Evolutionary conservation across 306 rosid species (phyloP), one percentile per base, ranked within the genome.

Genomic region (Castanea mollissima): DNA sequence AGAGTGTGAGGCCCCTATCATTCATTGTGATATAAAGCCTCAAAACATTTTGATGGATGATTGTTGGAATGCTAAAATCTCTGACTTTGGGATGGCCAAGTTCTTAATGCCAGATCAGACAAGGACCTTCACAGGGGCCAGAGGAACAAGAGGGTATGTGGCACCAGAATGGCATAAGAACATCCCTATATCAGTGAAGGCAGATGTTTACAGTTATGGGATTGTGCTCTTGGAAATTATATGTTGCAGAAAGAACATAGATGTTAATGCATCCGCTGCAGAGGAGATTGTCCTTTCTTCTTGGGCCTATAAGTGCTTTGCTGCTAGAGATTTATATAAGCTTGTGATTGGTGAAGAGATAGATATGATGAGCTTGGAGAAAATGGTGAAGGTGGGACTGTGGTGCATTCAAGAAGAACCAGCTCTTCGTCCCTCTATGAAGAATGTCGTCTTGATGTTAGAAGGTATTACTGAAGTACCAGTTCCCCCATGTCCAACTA

Each of bases 321-420:
- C 59, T 2, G 20, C 49, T 14, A 29, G 83, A 74, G 68, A 80
- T 23, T 25, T 80, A 31, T 4, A 63, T 5, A 74, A 63, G 69
- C 68, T 73, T 34, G 74, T 31, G 57, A 21, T n/a, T 13, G 55
- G 74, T 2, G 83, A 79, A 57, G 78, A 80, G 51, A 78, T 21
- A 13, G 78, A 80, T 52, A 74, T 1, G 13, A 34, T 1, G 19
- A 65, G 3, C 3, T 80, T 80, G 12, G 78, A 80, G 41, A 73
- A 74, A 4, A 32, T 63, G 78, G 78, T 49, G 0, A 63, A 73
- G 63, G 73, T 73, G 1, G 81, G 54, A 32, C 15, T 78, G 0
- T 78, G 81, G 81, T 78, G 81, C 14, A 56, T 78, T 69, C 83
- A 63, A 72, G 83, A 79, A 5, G 78, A 79, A 73, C 78, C 78